Evolutionary conservation across 2,329 filamentous ascomycete species (phyloP), one percentile per base, ranked within the genome.

Genomic region (Aspergillus fischeri): DNA sequence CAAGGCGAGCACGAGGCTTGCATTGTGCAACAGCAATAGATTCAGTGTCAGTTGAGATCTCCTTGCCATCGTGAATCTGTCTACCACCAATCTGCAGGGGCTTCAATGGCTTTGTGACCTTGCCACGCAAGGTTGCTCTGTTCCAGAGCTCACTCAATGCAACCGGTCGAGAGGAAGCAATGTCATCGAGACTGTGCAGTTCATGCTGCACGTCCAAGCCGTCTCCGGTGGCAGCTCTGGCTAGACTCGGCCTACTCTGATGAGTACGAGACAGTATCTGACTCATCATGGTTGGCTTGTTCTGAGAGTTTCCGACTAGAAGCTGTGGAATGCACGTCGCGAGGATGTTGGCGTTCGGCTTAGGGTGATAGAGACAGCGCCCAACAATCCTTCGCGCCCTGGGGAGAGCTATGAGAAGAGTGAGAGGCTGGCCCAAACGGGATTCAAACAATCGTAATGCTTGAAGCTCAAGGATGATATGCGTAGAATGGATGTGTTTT

Each of bases 101-200:
- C 51, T 61, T 69, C 58, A 54, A 60, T 14, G 53, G 48, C 50
- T 60, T 70, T 5, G 54, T 54, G 7, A 56, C 62, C 60, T 62
- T 66, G 38, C 62, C 63, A 27, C 59, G 57, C 21, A 63, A 60
- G 45, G 55, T 56, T 11, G 58, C 53, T 50, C 56, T 64, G 11
- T 35, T 60, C 44, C 58, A 60, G 17, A 67, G 50, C 14, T 67
- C 58, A 17, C 62, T 61, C 35, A 68, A 49, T 48, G 64, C 61
- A n/a, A 68, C 53, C 1, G 65, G 65, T 17, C 62, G 63, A 28
- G 67, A 67, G 4, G 66, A 68, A 7, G 63, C 59, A 14, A 68
- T 57, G 1, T 65, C 60, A 49, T 64, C 63, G 24, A 63, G 45
- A 48, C 59, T 59, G 52, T 58, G 47, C 17, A 69, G 35, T 45